phyloP scores from a whole-genome alignment of 1,284 basidiomycete genomes.

The Polyporus tsugae region DNA sequence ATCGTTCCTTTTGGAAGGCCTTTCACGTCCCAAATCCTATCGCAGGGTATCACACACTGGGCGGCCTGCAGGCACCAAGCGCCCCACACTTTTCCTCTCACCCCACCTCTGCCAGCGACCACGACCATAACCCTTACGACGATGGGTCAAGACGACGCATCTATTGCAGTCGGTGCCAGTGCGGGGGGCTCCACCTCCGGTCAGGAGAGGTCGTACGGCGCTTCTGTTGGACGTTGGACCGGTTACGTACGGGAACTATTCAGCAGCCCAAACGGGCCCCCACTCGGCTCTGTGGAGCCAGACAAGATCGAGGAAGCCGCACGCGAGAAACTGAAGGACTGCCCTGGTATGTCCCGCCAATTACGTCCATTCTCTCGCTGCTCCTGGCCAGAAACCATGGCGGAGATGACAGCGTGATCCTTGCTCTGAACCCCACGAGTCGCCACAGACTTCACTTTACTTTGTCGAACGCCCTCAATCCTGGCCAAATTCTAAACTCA shows the following conservation, averaged over 20 bases:
- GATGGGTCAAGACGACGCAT: neutral
- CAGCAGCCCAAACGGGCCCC: conserved; percentile 40
- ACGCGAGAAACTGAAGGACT: conserved; percentile 50
- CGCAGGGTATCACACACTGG: neutral
- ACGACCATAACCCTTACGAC: neutral
- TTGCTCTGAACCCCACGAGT: neutral
- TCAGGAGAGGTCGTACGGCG: conserved; percentile 20
- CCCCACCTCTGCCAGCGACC: neutral
- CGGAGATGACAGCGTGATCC: neutral
- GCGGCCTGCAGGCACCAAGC: neutral
- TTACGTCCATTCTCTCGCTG: neutral
- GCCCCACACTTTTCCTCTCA: neutral
- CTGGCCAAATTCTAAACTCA: neutral
- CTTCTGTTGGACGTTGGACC: conserved; percentile 38
- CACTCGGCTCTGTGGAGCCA: conserved; percentile 50
- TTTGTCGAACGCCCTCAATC: neutral
- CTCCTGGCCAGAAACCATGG: neutral
- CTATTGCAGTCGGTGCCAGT: neutral
- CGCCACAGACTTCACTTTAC: neutral
- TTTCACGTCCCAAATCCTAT: neutral
- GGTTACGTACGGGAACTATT: conserved; percentile 41
- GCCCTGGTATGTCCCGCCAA: conserved; percentile 41
- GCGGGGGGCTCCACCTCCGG: neutral
- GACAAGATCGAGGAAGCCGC: conserved; percentile 55
- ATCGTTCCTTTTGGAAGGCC: neutral